Evolutionary conservation across 805 yeast genomes (phyloP).

Genomic region (Ogataea pini): DNA sequence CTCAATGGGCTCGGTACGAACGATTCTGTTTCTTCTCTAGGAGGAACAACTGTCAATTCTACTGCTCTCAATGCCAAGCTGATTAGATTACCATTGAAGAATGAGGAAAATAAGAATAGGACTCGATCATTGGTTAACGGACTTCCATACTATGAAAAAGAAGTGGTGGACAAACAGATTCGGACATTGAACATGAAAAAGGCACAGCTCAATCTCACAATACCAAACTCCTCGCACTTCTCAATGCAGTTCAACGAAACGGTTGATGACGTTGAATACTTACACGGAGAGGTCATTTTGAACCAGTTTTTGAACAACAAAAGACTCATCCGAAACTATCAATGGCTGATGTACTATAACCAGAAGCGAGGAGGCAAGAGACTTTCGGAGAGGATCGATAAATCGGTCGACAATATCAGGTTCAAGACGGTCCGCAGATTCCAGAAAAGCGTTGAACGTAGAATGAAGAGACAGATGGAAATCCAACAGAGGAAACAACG

Average conservation of each 20-base stretch:
- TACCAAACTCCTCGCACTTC: conserved; percentile 32
- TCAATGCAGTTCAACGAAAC: conserved; percentile 33
- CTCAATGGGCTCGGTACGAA: conserved; percentile 26
- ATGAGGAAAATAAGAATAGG: conserved; percentile 16
- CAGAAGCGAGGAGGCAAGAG: conserved; percentile 41
- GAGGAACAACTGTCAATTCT: conserved; percentile 27
- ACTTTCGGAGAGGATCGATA: conserved; percentile 23
- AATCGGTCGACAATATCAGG: conserved; percentile 15
- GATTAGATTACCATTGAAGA: conserved; percentile 31
- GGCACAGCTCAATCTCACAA: conserved; percentile 30
- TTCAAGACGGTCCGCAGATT: conserved; percentile 29
- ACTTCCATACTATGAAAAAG: conserved; percentile 42
- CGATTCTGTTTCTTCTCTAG: conserved; percentile 30
- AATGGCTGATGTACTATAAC: conserved; percentile 52
- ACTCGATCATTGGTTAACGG: conserved; percentile 39
- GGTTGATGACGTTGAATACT: conserved; percentile 48
- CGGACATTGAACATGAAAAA: conserved; percentile 28
- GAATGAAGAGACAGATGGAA: conserved; percentile 21
- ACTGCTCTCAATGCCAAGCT: conserved; percentile 31
- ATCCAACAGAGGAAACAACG: conserved; percentile 19
- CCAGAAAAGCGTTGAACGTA: conserved; percentile 32
- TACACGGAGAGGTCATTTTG: conserved; percentile 49
- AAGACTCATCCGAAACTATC: conserved; percentile 42
- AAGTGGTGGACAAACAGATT: conserved; percentile 28
- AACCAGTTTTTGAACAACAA: conserved; percentile 46